phyloP scores from a whole-genome alignment of 2,329 filamentous ascomycete species.

The Chrysoporthe cubensis region DNA sequence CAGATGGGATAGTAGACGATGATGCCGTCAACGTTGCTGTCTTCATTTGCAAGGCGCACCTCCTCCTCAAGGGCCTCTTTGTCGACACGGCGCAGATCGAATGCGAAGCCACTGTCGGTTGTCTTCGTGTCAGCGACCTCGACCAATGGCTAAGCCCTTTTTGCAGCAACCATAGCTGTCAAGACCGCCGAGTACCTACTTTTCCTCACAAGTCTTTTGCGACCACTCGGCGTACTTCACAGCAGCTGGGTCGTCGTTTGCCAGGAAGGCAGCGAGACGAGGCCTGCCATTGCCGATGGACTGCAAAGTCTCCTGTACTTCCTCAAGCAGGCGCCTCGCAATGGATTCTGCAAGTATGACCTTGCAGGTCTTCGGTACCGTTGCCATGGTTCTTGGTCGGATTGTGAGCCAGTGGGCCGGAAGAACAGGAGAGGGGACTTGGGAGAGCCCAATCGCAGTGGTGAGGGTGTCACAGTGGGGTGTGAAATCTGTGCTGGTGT shows the following conservation, averaged over 20 bases:
- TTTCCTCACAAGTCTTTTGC: conserved; percentile 92
- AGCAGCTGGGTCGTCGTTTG: conserved; percentile 88
- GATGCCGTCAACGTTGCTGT: conserved; percentile 79
- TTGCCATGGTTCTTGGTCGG: conserved; percentile 42
- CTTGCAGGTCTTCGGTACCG: conserved; percentile 76
- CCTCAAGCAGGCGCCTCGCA: conserved; percentile 77
- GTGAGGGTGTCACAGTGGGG: not conserved
- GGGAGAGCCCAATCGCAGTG: not conserved
- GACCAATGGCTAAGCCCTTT: not conserved
- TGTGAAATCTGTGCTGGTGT: not conserved
- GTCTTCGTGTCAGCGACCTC: conserved; percentile 18
- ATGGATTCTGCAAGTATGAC: conserved; percentile 88
- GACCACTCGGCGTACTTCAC: conserved; percentile 97
- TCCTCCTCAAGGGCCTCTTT: conserved; percentile 90
- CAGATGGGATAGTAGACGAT: conserved; percentile 99
- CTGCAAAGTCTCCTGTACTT: conserved; percentile 59
- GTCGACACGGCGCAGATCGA: conserved; percentile 80
- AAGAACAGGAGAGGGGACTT: not conserved
- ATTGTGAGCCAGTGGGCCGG: conserved; percentile 19
- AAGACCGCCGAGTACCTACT: conserved; percentile 66
- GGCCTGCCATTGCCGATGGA: conserved; percentile 56
- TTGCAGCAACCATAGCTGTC: not conserved
- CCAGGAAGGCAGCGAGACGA: conserved; percentile 81
- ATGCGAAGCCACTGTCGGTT: conserved; percentile 76
- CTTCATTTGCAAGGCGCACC: conserved; percentile 82